These are phyloP conservation scores for Globisporangium apiculatum DNA, from an alignment of 352 stramenopile species.

Conservation along the genomic window DNA sequence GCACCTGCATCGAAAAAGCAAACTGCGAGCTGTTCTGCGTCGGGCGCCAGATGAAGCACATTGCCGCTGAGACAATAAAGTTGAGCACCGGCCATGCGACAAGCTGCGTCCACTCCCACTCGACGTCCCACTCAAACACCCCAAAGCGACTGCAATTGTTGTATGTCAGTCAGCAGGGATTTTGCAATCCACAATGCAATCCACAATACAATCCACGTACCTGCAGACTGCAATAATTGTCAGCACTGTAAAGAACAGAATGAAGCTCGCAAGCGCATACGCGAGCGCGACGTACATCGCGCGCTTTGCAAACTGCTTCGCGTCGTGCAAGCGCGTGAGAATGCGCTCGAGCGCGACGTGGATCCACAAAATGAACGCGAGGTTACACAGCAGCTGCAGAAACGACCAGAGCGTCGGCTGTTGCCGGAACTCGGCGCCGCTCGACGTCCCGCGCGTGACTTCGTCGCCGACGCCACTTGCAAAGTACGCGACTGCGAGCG, in stretches of 20 bases:
- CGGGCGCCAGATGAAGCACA: constrained; percentile 88
- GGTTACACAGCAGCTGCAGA: constrained; percentile 79
- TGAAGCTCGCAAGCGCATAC: constrained; percentile 75
- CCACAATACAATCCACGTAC: not conserved
- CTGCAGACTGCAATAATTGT: constrained; percentile 72
- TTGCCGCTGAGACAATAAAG: constrained; percentile 84
- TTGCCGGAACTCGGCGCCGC: constrained; percentile 68
- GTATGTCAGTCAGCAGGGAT: no score
- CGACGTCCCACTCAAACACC: constrained; percentile 86
- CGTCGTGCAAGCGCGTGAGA: constrained; percentile 64
- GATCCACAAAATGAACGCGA: constrained; percentile 90
- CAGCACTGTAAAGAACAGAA: constrained; percentile 86
- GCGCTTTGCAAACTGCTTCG: constrained; percentile 89
- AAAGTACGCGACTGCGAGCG: constrained; percentile 75
- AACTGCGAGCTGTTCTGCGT: constrained; percentile 82
- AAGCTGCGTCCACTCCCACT: constrained; percentile 90
- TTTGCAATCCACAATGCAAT: not conserved
- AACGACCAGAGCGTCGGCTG: constrained; percentile 83
- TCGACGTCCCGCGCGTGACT: constrained; percentile 70
- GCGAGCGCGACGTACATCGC: constrained; percentile 84
- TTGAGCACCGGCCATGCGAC: constrained; percentile 89
- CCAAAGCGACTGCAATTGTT: constrained; percentile 42
- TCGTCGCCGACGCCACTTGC: constrained; percentile 67
- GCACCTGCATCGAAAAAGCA: constrained; percentile 79
- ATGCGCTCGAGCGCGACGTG: constrained; percentile 84